These are phyloP conservation scores for Fremontodendron californicum DNA, from an alignment of 345 rosid species.

Conservation along the genomic window DNA sequence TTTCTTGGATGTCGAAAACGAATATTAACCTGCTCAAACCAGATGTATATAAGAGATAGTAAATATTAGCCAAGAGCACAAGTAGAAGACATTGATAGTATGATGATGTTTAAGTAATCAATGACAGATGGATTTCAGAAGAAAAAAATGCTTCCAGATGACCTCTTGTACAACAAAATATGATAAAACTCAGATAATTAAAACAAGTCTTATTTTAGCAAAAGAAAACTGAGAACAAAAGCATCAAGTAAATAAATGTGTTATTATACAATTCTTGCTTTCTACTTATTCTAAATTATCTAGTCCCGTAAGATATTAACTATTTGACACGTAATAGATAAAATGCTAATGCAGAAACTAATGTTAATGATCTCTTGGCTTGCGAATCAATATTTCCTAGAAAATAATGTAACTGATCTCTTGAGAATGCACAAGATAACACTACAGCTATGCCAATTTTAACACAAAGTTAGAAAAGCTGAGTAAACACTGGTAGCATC, in stretches of 20 bases:
- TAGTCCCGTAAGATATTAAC: background rate
- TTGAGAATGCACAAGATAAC: background rate
- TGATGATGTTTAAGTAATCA: background rate
- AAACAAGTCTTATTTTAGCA: background rate
- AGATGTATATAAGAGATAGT: background rate
- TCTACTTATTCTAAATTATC: background rate
- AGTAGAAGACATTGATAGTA: background rate
- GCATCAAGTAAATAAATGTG: background rate
- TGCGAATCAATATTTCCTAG: background rate
- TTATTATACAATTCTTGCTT: background rate
- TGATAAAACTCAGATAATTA: background rate
- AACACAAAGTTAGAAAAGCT: background rate
- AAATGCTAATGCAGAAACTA: background rate
- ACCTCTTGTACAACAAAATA: background rate
- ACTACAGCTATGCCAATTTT: background rate
- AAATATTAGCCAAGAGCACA: background rate
- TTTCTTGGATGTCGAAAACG: conserved; percentile 89
- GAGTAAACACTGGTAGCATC: background rate
- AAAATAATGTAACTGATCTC: conserved; percentile 2
- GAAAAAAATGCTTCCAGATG: background rate
- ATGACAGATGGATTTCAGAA: background rate
- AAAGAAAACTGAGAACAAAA: background rate
- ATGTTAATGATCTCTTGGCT: background rate
- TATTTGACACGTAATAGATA: background rate
- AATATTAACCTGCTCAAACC: conserved; percentile 59